Percentiles rank a stretch among this genome's conserved stretches.
phyloP scores from a whole-genome alignment of 805 yeast genomes.

The Zygotorulaspora danielsina region DNA sequence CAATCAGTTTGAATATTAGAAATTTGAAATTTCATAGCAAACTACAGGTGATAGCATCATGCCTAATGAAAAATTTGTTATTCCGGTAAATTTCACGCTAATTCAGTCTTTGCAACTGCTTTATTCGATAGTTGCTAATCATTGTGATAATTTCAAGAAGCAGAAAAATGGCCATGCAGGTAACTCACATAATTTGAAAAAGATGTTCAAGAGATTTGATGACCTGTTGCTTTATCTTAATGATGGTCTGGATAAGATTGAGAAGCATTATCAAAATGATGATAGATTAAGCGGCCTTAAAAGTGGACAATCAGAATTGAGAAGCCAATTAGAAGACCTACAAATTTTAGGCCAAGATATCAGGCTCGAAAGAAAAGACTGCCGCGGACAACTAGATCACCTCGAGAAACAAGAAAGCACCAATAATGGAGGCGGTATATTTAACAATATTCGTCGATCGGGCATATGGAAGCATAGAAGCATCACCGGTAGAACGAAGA shows the following conservation, averaged over 20 bases:
- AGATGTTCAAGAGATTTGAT: constrained; percentile 18
- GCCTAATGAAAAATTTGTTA: constrained; percentile 26
- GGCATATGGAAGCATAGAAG: constrained; percentile 9
- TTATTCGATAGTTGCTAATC: constrained; percentile 27
- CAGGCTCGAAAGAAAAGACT: constrained; percentile 20
- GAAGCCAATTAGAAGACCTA: constrained; percentile 23
- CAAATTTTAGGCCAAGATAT: constrained; percentile 32
- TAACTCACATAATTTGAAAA: constrained; percentile 9
- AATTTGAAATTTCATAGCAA: too few species aligned
- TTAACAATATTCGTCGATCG: constrained; percentile 7
- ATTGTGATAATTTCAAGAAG: constrained; percentile 19
- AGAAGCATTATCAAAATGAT: constrained; percentile 19
- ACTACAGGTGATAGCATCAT: too few species aligned
- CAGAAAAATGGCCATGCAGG: constrained; percentile 11
- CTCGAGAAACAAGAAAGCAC: constrained; percentile 11
- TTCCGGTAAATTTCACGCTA: constrained; percentile 32
- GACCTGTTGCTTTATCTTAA: constrained; percentile 23
- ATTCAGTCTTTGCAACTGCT: constrained; percentile 29
- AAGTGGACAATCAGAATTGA: constrained; percentile 15
- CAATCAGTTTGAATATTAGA: too few species aligned
- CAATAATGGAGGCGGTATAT: constrained; percentile 9
- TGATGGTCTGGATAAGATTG: constrained; percentile 26
- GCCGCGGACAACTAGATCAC: constrained; percentile 10
- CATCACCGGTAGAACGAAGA: constrained; percentile 6
- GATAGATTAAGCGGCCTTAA: constrained; percentile 14